These are phyloP conservation scores for Xerophyta viscosa DNA, from an alignment of 106 monocot species.

Conservation along the genomic window DNA sequence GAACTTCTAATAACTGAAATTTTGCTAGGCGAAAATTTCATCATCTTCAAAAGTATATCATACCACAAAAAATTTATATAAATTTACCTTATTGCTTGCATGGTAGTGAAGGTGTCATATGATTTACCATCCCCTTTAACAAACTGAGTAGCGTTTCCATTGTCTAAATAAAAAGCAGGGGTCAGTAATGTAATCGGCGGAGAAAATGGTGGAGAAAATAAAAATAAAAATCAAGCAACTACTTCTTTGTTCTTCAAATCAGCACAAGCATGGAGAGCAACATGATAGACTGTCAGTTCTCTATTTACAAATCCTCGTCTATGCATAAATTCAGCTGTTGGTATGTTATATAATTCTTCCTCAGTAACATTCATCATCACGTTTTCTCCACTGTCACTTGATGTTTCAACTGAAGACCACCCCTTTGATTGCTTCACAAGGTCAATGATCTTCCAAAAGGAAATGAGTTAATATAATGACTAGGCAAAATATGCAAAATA, in stretches of 20 bases:
- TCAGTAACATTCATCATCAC: conserved; percentile 90
- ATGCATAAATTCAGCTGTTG: conserved; percentile 76
- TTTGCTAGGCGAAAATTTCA: too few species aligned
- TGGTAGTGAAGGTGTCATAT: conserved; percentile 57
- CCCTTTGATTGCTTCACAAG: conserved; percentile 92
- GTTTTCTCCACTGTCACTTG: conserved; percentile 82
- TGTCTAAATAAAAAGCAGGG: conserved; percentile 50
- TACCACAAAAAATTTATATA: too few species aligned
- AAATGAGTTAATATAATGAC: conserved; percentile 6
- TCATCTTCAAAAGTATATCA: too few species aligned
- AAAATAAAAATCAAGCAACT: background rate
- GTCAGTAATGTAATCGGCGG: too few species aligned
- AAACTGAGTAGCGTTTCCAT: conserved; percentile 65
- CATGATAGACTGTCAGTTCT: conserved; percentile 79
- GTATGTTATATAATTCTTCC: conserved; percentile 92
- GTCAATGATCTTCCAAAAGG: conserved; percentile 62
- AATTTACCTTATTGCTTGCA: conserved; percentile 79
- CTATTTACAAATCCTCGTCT: conserved; percentile 63
- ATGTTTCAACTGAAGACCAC: conserved; percentile 75
- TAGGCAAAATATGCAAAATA: too few species aligned
- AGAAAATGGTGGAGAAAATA: background rate
- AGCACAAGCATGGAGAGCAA: conserved; percentile 82
- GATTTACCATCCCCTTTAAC: conserved; percentile 51
- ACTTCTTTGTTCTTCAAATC: conserved; percentile 81
- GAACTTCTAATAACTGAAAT: too few species aligned